Percentiles rank a stretch among this genome's conserved stretches.
These are phyloP conservation scores for Tolypocladium cylindrosporum DNA, from an alignment of 2,329 filamentous ascomycete genomes.

Conservation along the genomic window DNA sequence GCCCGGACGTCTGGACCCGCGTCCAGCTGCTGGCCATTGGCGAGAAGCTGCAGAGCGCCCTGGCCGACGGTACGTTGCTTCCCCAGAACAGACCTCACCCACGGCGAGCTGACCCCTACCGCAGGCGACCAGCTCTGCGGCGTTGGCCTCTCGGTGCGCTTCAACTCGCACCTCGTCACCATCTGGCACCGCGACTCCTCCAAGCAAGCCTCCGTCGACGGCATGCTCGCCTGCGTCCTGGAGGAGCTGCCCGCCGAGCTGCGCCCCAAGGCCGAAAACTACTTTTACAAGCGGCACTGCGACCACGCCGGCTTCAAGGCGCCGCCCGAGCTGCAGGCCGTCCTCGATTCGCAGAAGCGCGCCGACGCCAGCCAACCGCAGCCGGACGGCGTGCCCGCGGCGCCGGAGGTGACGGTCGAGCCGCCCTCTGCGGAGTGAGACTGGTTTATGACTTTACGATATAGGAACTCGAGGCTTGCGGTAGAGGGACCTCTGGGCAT, in stretches of 20 bases:
- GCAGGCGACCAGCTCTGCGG: slow-evolving; percentile 81
- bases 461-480: neutral
- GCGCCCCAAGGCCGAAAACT: slow-evolving; percentile 59
- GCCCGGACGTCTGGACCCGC: slow-evolving; percentile 69
- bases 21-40: slow-evolving; percentile 76
- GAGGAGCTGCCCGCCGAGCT: slow-evolving; percentile 64
- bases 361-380: slow-evolving; percentile 24
- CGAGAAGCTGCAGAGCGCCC: slow-evolving; percentile 64
- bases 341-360: slow-evolving; percentile 45
- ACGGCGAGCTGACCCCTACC: neutral
- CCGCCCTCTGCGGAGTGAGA: slow-evolving; percentile 15
- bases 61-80: slow-evolving; percentile 52
- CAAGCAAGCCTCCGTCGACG: slow-evolving; percentile 69
- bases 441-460: neutral
- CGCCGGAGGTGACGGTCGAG: slow-evolving; percentile 12
- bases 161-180: slow-evolving; percentile 80
- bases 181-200: slow-evolving; percentile 88
- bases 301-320: slow-evolving; percentile 77
- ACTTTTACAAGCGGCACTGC: slow-evolving; percentile 82
- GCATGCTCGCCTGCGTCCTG: slow-evolving; percentile 62
- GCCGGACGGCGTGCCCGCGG: slow-evolving; percentile 10
- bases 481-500: neutral
- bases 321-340: slow-evolving; percentile 47
- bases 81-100: neutral
- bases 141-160: slow-evolving; percentile 76